Percentiles rank a stretch among this genome's conserved stretches.
These are phyloP conservation scores for Podospora comata DNA, from an alignment of 495 filamentous ascomycete genomes.

Conservation along the genomic window DNA sequence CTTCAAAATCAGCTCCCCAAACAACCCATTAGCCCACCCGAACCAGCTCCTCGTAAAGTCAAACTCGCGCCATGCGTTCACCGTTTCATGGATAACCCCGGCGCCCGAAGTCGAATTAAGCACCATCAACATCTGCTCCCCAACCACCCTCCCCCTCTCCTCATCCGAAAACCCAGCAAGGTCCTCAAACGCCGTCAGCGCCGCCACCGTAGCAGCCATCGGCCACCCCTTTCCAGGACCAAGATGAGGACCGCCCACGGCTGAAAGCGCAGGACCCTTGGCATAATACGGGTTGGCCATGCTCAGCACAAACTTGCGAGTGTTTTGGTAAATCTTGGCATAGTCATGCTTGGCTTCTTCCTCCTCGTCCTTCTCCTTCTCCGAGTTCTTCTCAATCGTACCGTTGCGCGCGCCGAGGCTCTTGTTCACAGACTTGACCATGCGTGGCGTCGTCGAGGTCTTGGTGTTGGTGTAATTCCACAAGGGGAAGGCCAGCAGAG, in stretches of 20 bases:
- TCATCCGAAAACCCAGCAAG: conserved; percentile 45
- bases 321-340: conserved; percentile 51
- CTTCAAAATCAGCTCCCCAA: conserved; percentile 59
- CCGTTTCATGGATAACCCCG: conserved; percentile 61
- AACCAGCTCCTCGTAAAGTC: conserved; percentile 65
- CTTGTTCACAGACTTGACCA: conserved; percentile 18
- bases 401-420: background rate
- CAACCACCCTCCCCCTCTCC: conserved; percentile 26
- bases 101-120: conserved; percentile 53
- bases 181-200: conserved; percentile 43
- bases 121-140: conserved; percentile 37
- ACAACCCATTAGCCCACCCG: conserved; percentile 67
- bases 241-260: conserved; percentile 57
- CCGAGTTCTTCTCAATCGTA: conserved; percentile 1
- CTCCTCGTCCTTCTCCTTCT: conserved; percentile 2
- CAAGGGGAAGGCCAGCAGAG: conserved; percentile 47
- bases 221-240: conserved; percentile 59
- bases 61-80: conserved; percentile 50
- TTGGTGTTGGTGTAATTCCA: conserved; percentile 32
- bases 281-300: conserved; percentile 58
- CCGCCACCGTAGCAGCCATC: conserved; percentile 53
- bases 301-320: conserved; percentile 54
- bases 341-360: conserved; percentile 22
- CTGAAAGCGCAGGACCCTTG: conserved; percentile 52
- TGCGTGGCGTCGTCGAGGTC: background rate